These are phyloP conservation scores for Casuarina cunninghamiana DNA, from an alignment of 306 rosid genomes.

Conservation along the genomic window DNA sequence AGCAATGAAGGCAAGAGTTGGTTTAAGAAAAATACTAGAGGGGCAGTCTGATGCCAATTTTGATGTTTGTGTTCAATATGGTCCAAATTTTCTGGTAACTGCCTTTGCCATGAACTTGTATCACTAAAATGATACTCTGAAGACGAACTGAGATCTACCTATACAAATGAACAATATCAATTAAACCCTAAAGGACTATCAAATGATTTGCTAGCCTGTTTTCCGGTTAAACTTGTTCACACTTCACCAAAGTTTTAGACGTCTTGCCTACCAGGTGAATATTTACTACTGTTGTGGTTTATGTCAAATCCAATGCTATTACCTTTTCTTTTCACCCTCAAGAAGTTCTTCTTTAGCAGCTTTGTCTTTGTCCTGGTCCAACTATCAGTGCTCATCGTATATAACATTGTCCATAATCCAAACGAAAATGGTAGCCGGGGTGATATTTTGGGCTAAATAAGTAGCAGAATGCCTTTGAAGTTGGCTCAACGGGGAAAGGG, in stretches of 20 bases:
- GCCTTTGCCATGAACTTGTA: background rate
- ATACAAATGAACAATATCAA: background rate
- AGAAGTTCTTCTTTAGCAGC: conserved; percentile 5
- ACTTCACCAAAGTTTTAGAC: conserved; percentile 8
- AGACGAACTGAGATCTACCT: background rate
- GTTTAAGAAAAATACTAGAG: background rate
- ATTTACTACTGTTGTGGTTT: conserved; percentile 17
- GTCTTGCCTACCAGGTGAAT: conserved; percentile 8
- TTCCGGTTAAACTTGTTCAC: background rate
- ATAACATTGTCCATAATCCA: conserved; percentile 13
- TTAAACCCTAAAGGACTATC: conserved; percentile 7
- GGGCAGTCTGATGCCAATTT: background rate
- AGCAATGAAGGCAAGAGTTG: background rate
- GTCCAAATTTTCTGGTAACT: too few relatives aligned
- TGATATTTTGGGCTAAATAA: too few relatives aligned
- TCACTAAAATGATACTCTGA: background rate
- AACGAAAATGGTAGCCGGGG: background rate
- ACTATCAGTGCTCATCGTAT: conserved; percentile 3
- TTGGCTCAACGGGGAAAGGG: too few relatives aligned
- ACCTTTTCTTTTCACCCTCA: conserved; percentile 4
- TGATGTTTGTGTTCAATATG: background rate
- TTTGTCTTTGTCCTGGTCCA: background rate
- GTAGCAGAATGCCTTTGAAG: too few relatives aligned
- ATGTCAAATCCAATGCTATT: conserved; percentile 10
- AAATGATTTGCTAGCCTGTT: background rate